Conservation (phyloP, 2,329 filamentous ascomycete genomes). For the Diatrype stigma region DNA sequence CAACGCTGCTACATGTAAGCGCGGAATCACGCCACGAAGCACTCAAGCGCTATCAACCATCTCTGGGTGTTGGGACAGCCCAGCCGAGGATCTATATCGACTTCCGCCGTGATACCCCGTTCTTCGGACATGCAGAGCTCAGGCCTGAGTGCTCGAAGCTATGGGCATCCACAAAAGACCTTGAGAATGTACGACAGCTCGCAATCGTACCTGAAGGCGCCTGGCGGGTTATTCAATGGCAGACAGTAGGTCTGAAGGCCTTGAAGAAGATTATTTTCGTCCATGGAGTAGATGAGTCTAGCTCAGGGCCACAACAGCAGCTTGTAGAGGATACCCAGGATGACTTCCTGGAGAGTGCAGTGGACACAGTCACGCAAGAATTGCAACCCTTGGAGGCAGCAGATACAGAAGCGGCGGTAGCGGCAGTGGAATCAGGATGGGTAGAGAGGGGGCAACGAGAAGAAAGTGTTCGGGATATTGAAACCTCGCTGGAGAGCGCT, state of each 20-base stretch:
- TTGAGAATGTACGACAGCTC: constrained; percentile 21
- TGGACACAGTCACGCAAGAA: constrained; percentile 16
- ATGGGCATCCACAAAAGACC: constrained; percentile 23
- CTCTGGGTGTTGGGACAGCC: constrained; percentile 19
- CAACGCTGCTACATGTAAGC: constrained; percentile 28
- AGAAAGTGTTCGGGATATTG: constrained; percentile 4
- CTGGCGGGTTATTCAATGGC: constrained; percentile 27
- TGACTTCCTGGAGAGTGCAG: constrained; percentile 11
- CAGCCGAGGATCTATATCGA: constrained; percentile 27
- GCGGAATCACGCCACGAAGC: constrained; percentile 29
- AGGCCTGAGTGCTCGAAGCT: constrained; percentile 22
- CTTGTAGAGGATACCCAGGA: constrained; percentile 24
- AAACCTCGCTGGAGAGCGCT: not conserved
- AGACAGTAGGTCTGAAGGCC: constrained; percentile 20
- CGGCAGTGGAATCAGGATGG: too few species aligned
- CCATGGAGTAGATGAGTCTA: constrained; percentile 22
- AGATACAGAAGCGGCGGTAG: too few species aligned
- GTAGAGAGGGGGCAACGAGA: constrained; percentile 12
- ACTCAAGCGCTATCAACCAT: constrained; percentile 25
- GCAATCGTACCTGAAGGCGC: constrained; percentile 29
- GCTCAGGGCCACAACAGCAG: constrained; percentile 18
- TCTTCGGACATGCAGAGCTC: constrained; percentile 26
- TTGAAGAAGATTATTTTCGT: constrained; percentile 29
- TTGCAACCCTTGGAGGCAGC: constrained; percentile 6
- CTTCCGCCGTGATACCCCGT: constrained; percentile 27